Evolutionary conservation across 352 stramenopile genomes (phyloP).

Genomic region (Peronospora belbahrii): DNA sequence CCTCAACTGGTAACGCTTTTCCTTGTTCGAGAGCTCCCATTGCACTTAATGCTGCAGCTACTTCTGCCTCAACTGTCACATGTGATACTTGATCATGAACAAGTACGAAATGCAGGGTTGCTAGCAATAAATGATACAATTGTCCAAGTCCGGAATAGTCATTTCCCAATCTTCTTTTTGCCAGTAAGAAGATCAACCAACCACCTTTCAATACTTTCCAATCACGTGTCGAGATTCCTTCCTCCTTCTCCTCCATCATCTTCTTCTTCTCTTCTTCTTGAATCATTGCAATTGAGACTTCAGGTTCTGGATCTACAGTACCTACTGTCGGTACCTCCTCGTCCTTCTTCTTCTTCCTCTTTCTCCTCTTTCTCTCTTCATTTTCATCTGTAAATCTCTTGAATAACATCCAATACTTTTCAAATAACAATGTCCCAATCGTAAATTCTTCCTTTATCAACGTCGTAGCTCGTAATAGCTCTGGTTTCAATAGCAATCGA

Average conservation of each 20-base stretch:
- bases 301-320: no score
- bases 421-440: constrained; percentile 58
- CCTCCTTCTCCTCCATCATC: constrained; percentile 10
- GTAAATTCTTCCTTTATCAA: constrained; percentile 79
- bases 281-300: background rate
- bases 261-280: constrained; percentile 18
- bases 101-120: constrained; percentile 62
- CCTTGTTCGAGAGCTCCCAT: constrained; percentile 34
- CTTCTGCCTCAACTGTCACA: constrained; percentile 66
- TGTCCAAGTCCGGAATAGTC: constrained; percentile 54
- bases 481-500: constrained; percentile 59
- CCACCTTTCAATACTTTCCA: constrained; percentile 51
- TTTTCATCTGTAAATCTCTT: no score
- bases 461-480: constrained; percentile 61
- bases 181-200: constrained; percentile 71
- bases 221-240: constrained; percentile 8
- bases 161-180: constrained; percentile 32
- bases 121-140: constrained; percentile 72
- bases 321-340: no score
- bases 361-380: no score
- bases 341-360: no score
- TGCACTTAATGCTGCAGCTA: constrained; percentile 66
- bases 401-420: constrained; percentile 72
- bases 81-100: constrained; percentile 22
- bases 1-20: constrained; percentile 14